phyloP scores from a whole-genome alignment of 2,329 filamentous ascomycete species.

The Verticillium zaregamsianum region DNA sequence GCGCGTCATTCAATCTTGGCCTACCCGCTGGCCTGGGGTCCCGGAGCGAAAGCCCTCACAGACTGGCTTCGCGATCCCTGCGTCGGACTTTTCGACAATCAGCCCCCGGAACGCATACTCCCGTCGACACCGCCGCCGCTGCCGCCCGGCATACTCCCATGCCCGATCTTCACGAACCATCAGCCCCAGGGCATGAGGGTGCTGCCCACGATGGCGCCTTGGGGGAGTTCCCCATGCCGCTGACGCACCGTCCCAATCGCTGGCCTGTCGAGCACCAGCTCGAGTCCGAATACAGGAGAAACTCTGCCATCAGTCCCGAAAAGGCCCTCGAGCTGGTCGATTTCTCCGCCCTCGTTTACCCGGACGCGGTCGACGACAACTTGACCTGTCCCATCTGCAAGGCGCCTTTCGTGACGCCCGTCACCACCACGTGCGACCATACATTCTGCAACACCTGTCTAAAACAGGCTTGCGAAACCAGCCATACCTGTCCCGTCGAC shows the following conservation, averaged over 20 bases:
- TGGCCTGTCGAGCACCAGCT: slow-evolving; percentile 1
- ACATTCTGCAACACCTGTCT: slow-evolving; percentile 61
- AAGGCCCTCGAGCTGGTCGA: slow-evolving; percentile 26
- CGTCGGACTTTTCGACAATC: not conserved
- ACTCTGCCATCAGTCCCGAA: not conserved
- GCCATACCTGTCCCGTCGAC: slow-evolving; percentile 53
- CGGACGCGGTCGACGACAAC: slow-evolving; percentile 38
- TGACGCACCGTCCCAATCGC: not conserved
- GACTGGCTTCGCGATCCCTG: not conserved
- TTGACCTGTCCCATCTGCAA: slow-evolving; percentile 55
- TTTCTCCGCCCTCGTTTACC: slow-evolving; percentile 40
- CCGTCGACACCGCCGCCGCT: not conserved
- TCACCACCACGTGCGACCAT: slow-evolving; percentile 60
- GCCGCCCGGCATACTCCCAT: not conserved
- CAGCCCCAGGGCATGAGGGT: not conserved
- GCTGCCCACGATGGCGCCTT: not conserved
- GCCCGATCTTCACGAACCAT: not conserved
- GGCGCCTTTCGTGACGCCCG: slow-evolving; percentile 54
- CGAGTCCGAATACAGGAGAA: not conserved
- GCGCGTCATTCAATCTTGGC: not conserved
- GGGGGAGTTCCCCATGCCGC: not conserved
- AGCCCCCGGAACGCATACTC: not conserved
- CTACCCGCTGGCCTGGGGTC: not conserved
- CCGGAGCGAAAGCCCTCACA: not conserved
- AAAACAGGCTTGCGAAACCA: slow-evolving; percentile 34